Percentiles rank a stretch among this genome's conserved stretches.
These are phyloP conservation scores for Rhododendron ovatum DNA, from an alignment of 148 eudicot species.

Conservation along the genomic window DNA sequence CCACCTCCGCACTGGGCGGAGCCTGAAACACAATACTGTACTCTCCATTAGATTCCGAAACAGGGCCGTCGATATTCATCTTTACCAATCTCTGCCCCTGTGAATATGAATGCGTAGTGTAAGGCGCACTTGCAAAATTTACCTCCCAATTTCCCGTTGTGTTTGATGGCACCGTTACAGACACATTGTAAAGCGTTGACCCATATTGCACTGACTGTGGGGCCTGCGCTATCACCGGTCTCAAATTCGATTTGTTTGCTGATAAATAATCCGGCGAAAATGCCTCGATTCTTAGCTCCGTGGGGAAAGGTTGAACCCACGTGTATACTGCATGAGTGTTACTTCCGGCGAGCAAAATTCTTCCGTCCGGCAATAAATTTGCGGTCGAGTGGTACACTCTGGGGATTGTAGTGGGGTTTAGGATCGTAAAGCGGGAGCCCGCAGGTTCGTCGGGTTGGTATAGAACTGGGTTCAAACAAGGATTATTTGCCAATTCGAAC, in stretches of 20 bases:
- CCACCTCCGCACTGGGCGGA: too few species aligned
- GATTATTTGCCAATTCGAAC: slow-evolving; percentile 57
- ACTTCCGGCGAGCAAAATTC: slow-evolving; percentile 77
- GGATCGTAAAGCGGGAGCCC: slow-evolving; percentile 75
- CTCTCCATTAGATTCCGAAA: too few species aligned
- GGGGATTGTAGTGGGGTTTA: slow-evolving; percentile 64
- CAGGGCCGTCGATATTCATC: too few species aligned
- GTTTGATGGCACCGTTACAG: too few species aligned
- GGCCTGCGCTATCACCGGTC: slow-evolving; percentile 37
- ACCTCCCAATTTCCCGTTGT: slow-evolving; percentile 29
- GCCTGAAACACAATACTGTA: too few species aligned
- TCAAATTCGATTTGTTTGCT: slow-evolving; percentile 41
- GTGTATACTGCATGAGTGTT: slow-evolving; percentile 77
- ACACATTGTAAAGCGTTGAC: neutral
- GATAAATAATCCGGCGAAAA: slow-evolving; percentile 67
- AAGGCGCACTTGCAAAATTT: too few species aligned
- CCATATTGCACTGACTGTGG: too few species aligned
- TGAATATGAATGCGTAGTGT: too few species aligned
- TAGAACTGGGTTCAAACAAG: slow-evolving; percentile 61
- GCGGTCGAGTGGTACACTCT: slow-evolving; percentile 96
- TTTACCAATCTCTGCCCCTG: too few species aligned
- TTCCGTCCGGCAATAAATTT: slow-evolving; percentile 69
- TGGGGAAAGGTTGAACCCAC: slow-evolving; percentile 22
- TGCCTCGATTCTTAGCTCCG: too few species aligned
- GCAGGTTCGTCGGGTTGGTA: slow-evolving; percentile 63